Evolutionary conservation across 108 stramenopile species (phyloP).

Genomic region (Skeletonema menzelii): DNA sequence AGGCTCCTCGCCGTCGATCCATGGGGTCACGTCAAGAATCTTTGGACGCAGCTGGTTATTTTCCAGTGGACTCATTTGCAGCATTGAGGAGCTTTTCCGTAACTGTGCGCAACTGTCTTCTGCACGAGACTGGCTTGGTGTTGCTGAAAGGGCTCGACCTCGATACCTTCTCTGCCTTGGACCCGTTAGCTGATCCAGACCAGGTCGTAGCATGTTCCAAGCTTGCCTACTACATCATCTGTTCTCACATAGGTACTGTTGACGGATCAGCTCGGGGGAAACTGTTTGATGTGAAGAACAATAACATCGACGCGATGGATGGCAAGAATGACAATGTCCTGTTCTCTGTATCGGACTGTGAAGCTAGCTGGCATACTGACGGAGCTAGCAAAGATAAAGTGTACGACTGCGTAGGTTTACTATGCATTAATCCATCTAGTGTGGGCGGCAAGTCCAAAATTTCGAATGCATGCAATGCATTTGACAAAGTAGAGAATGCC

Average conservation of each 20-base stretch:
- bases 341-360: conserved; percentile 20
- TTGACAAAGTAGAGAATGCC: neutral
- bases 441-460: conserved; percentile 12
- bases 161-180: neutral
- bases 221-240: conserved; percentile 15
- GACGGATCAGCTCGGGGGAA: conserved; percentile 11
- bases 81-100: conserved; percentile 4
- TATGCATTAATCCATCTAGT: conserved; percentile 19
- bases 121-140: conserved; percentile 11
- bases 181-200: neutral
- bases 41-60: neutral
- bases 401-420: conserved; percentile 10
- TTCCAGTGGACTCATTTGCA: conserved; percentile 1
- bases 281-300: conserved; percentile 13
- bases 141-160: conserved; percentile 16
- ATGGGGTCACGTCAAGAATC: too few species aligned
- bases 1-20: too few species aligned
- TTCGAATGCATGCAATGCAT: conserved; percentile 2
- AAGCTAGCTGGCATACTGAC: conserved; percentile 25
- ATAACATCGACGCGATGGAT: neutral
- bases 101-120: neutral
- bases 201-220: conserved; percentile 12
- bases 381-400: conserved; percentile 23
- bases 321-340: conserved; percentile 11
- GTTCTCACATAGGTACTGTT: conserved; percentile 8